Base-by-base conservation (phyloP, 805 yeast species). In the Candida ficus region DNA sequence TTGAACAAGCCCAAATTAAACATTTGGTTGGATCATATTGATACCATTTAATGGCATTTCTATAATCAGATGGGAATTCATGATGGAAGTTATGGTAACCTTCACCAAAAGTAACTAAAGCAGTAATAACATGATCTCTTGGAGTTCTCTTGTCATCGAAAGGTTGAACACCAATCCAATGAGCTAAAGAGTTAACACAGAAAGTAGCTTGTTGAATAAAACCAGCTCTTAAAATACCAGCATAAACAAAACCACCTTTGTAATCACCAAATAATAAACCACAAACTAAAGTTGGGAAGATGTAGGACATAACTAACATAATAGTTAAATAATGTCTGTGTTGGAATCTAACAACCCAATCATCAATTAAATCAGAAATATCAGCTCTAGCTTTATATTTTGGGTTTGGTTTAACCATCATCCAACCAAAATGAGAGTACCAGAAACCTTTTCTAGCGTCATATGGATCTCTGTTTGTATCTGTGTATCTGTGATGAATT, bases 21-120 rank as follows among this genome's bases (percentile, higher is more conserved):
- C 76, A 55, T 65, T 84, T 84, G 37, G 93, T 83, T 50, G 95
- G 95, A 61, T 85, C 95, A 58, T 78, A 84, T 71, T 84, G 91
- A 70, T 80, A 84, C 93, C 93, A 84, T 60, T 78, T 81, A 58
- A 84, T 72, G 28, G 93, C 93, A 59, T 84, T 84, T 75, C 95
- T 78, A 74, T 84, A 85, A 66, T 85, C 95, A 16, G 86, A 75
- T 54, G 95, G 93, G 74, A 84, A 85, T 69, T 84, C 95, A 62
- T 85, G 95, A 63, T 85, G 95, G 78, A 84, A 85, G 66, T 85
- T 85, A 58, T 85, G 93, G 71, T 84, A 83, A 48, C 95, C 95
- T 66, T 85, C 95, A 63, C 95, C 95, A 56, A 84, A 83, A 0
- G 95, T 85, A 44, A 83, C 88, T 44, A 84, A 66, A 5, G 93